Evolutionary conservation across 2,329 filamentous ascomycete species (phyloP).

Genomic region (Phaeosphaeria sp.): DNA sequence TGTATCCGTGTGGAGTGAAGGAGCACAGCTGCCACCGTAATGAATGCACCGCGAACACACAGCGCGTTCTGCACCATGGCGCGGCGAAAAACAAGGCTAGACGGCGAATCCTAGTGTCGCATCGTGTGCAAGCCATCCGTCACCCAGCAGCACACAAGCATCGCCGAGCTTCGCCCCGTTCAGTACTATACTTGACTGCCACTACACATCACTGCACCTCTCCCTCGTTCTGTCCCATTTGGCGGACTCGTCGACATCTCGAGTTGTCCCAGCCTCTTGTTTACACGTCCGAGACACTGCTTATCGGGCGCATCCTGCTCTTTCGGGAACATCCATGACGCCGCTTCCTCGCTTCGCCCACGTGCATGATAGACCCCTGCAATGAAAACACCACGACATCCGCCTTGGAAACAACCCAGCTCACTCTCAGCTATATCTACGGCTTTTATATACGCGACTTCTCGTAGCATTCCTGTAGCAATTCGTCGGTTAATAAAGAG

Average conservation of each 20-base stretch:
- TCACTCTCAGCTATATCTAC: not conserved
- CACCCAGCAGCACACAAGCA: not conserved
- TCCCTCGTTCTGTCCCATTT: not conserved
- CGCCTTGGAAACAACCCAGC: not conserved
- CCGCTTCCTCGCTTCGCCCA: not conserved
- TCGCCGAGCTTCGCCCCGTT: not conserved
- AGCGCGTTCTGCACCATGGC: slow-evolving; percentile 10
- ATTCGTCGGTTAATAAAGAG: no score
- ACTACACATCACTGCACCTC: not conserved
- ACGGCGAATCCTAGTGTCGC: not conserved
- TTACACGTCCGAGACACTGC: slow-evolving; percentile 10
- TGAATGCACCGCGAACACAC: slow-evolving; percentile 7
- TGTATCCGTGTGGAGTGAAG: slow-evolving; percentile 12
- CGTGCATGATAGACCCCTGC: not conserved
- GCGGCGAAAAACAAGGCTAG: slow-evolving; percentile 6
- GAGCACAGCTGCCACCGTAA: not conserved
- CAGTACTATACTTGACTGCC: no score
- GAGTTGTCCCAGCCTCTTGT: slow-evolving; percentile 14
- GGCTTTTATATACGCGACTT: not conserved
- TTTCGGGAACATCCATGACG: slow-evolving; percentile 11
- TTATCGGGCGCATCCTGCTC: slow-evolving; percentile 1
- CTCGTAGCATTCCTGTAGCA: not conserved
- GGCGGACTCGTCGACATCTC: not conserved
- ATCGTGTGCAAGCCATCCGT: slow-evolving; percentile 1
- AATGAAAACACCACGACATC: not conserved